phyloP scores from a whole-genome alignment of 768 basidiomycete genomes.

The Lactifluus rugatus region DNA sequence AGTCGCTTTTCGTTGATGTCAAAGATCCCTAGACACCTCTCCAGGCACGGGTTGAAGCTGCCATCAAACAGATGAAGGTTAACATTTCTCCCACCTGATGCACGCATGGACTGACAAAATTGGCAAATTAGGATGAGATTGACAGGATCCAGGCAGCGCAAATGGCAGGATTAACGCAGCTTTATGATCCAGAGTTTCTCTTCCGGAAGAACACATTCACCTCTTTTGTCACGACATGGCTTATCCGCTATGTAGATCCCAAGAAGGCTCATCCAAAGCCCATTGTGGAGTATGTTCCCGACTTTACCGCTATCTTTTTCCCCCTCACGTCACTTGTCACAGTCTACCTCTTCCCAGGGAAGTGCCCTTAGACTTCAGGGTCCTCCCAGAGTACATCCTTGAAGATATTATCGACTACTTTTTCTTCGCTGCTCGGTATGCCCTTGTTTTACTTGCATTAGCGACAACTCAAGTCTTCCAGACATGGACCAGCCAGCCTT shows the following conservation, averaged over 20 bases:
- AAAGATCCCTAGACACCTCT: conserved; percentile 43
- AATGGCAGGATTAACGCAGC: conserved; percentile 73
- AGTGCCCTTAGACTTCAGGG: conserved; percentile 75
- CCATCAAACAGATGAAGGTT: conserved; percentile 63
- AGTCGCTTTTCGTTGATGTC: conserved; percentile 1
- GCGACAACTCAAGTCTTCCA: conserved; percentile 19
- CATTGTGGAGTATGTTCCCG: conserved; percentile 46
- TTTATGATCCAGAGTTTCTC: conserved; percentile 78
- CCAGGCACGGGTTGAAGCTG: conserved; percentile 68
- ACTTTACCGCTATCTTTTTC: not conserved
- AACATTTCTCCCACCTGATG: not conserved
- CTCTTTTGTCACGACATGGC: conserved; percentile 89
- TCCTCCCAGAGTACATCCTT: conserved; percentile 87
- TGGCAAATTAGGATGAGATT: conserved; percentile 47
- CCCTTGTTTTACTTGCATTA: not conserved
- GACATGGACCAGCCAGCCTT: conserved; percentile 67
- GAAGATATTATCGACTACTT: conserved; percentile 92
- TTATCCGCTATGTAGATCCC: conserved; percentile 85
- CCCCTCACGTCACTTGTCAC: not conserved
- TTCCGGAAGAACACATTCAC: conserved; percentile 72
- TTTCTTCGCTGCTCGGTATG: conserved; percentile 73
- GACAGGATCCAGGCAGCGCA: conserved; percentile 62
- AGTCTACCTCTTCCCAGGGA: conserved; percentile 82
- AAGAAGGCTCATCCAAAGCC: conserved; percentile 64
- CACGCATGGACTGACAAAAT: not conserved